Percentiles rank a stretch among this genome's conserved stretches.
Conservation (phyloP, 495 filamentous ascomycete genomes). For the Peziza echinospora region DNA sequence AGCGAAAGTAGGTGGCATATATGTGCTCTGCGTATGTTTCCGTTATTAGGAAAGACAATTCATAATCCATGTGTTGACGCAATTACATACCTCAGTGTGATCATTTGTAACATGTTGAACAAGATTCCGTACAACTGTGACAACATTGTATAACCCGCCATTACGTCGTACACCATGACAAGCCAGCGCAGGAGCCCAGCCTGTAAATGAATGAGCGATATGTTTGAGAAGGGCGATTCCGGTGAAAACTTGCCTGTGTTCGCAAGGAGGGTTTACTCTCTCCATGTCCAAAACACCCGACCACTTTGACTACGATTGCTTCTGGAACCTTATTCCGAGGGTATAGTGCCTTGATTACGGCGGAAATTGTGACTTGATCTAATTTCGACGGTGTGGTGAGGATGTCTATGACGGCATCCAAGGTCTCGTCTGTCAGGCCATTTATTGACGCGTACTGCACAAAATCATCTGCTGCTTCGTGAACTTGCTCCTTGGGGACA, state of each 20-base stretch:
- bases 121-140: slow-evolving; percentile 54
- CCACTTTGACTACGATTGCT: slow-evolving; percentile 39
- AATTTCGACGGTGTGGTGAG: slow-evolving; percentile 44
- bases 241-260: slow-evolving; percentile 27
- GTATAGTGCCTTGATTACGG: slow-evolving; percentile 53
- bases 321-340: slow-evolving; percentile 40
- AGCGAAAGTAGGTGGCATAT: slow-evolving; percentile 68
- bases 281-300: slow-evolving; percentile 58
- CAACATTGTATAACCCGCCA: slow-evolving; percentile 42
- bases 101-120: slow-evolving; percentile 69
- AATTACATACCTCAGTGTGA: slow-evolving; percentile 36
- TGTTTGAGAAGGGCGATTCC: background rate
- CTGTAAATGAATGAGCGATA: slow-evolving; percentile 13
- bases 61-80: background rate
- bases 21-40: slow-evolving; percentile 26
- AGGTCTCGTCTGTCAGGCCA: slow-evolving; percentile 38
- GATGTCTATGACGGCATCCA: slow-evolving; percentile 43
- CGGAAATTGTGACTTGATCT: slow-evolving; percentile 48
- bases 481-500: slow-evolving; percentile 9
- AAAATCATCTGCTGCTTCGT: slow-evolving; percentile 12
- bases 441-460: slow-evolving; percentile 14
- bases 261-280: slow-evolving; percentile 51
- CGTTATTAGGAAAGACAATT: too few relatives aligned
- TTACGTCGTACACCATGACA: slow-evolving; percentile 49
- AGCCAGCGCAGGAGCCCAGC: slow-evolving; percentile 57